phyloP scores from a whole-genome alignment of 331 rosid species.

The Pyracantha coccinea region DNA sequence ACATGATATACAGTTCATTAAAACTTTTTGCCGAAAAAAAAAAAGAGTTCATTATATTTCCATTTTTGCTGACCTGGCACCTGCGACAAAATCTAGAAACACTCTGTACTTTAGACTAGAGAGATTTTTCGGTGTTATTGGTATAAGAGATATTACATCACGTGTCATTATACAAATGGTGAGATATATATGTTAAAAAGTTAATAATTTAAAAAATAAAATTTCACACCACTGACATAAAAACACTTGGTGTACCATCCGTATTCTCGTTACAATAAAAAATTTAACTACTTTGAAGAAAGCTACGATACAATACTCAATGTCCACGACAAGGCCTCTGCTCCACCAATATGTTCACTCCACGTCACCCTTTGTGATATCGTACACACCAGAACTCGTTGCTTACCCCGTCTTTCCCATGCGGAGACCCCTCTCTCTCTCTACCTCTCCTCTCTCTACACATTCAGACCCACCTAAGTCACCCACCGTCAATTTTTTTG shows the following conservation, averaged over 20 bases:
- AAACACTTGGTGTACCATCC: too few species aligned
- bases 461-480: conserved; percentile 27
- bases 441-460: neutral
- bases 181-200: accelerated
- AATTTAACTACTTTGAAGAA: neutral
- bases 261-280: neutral
- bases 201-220: too few species aligned
- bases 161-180: too few species aligned
- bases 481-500: conserved; percentile 21
- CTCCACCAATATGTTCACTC: neutral
- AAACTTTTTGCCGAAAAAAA: too few species aligned
- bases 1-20: too few species aligned
- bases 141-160: too few species aligned
- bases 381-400: conserved; percentile 8
- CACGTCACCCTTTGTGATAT: conserved; percentile 13
- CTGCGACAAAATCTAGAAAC: too few species aligned
- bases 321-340: neutral
- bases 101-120: too few species aligned
- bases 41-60: too few species aligned
- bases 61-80: too few species aligned
- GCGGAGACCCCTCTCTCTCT: neutral
- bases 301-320: neutral
- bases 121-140: too few species aligned
- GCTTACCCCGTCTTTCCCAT: conserved; percentile 19
- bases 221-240: neutral